A percentile compares a stretch with the other conserved stretches of the same genome.
Evolutionary conservation across 345 rosid genomes (phyloP).

Genomic region (Mallotus nudiflorus): DNA sequence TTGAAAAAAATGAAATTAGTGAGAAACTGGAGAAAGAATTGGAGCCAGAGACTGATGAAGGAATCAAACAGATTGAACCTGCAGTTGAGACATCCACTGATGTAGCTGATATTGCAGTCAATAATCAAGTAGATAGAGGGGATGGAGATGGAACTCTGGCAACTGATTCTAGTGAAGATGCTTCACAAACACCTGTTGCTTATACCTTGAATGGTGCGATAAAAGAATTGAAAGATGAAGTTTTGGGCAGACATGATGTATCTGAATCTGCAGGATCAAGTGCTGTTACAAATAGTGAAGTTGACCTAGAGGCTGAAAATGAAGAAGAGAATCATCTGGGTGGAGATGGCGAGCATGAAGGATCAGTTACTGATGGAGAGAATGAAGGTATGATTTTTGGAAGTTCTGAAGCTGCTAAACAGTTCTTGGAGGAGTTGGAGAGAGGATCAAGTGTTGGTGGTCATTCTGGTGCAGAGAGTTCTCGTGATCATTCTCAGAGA

Average conservation of each 20-base stretch:
- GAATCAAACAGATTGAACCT: constrained; percentile 28
- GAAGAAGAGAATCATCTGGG: constrained; percentile 29
- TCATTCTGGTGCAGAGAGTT: constrained; percentile 49
- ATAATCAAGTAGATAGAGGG: constrained; percentile 34
- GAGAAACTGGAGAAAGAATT: constrained; percentile 21
- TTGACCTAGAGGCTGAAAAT: constrained; percentile 39
- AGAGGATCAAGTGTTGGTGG: constrained; percentile 53
- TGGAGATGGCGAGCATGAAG: constrained; percentile 45
- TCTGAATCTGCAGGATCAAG: constrained; percentile 15
- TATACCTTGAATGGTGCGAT: constrained; percentile 8
- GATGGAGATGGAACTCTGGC: constrained; percentile 29
- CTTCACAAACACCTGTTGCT: constrained; percentile 16
- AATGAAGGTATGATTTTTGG: constrained; percentile 67
- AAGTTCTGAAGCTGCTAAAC: constrained; percentile 77
- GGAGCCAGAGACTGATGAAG: constrained; percentile 32
- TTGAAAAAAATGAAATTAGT: constrained; percentile 8
- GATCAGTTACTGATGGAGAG: constrained; percentile 58
- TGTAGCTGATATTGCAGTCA: constrained; percentile 18
- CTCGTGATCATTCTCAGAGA: constrained; percentile 50
- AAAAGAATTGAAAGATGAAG: constrained; percentile 18
- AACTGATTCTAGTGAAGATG: constrained; percentile 16
- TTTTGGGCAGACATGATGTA: constrained; percentile 12
- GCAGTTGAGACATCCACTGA: constrained; percentile 13
- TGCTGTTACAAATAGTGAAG: constrained; percentile 26
- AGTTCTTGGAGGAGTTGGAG: constrained; percentile 80